Base-by-base conservation (phyloP, 164 flowering plant species). In the Stephania yunnanensis region DNA sequence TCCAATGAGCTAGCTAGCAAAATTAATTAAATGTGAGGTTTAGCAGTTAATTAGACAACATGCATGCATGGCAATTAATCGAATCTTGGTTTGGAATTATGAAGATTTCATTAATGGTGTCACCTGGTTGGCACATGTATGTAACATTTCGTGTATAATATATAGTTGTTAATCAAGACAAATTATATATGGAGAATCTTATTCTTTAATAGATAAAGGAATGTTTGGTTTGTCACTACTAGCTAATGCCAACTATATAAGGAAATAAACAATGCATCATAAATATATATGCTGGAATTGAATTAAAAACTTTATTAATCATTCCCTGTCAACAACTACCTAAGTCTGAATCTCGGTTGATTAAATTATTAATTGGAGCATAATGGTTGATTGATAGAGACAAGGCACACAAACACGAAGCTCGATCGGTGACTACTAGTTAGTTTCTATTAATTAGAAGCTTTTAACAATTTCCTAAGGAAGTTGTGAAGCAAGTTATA, bases 21-120 rank as follows among this genome's bases (percentile, higher is more conserved):
- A 36, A 73, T 73, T 70, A 50, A 9, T 42, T 46, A 46, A 74
- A 69, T 74, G 50, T 46, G 63, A 58, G 55, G 73, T 52, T 74
- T 67, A 20, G 66, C 66, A 63, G 25, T 66, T 66, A 36, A 36
- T 36, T 66, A 15, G 44, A 42, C 69, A 66, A 77, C 74, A 73
- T 48, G 71, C 42, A 36, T 63, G 71, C 42, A 36, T 63, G 71
- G 46, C 64, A 66, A 25, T 48, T 2, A 50, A 10, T 42, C 19
- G 25, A 25, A 61, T n/a, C 19, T 52, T 73, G 45, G 53, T 25
- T 58, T 73, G 8, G 25, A 61, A 22, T 61, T 42, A 66, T 66
- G 12, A 36, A 36, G 42, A 36, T 36, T 66, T 12, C 69, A 42
- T 64, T 42, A 58, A 55, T 20, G 17, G 12, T 69, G 58, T 55